Evolutionary conservation across 2,329 filamentous ascomycete genomes (phyloP).

Genomic region (Colletotrichum karsti): DNA sequence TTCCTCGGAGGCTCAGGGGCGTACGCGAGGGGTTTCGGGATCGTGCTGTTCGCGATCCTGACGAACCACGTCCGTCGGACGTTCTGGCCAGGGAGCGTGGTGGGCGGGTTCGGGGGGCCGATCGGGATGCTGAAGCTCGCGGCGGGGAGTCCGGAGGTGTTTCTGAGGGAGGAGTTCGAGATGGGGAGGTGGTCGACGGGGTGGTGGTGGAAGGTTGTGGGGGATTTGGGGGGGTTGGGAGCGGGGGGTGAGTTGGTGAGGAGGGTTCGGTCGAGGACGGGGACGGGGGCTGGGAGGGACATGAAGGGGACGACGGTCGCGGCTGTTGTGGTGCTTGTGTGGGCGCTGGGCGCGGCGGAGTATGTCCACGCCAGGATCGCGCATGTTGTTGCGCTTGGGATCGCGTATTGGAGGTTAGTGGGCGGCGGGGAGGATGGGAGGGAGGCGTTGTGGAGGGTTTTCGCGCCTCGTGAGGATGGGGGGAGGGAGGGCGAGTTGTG

Average conservation of each 20-base stretch:
- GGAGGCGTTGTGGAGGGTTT: neutral
- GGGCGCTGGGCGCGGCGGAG: conserved; percentile 39
- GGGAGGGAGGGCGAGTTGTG: accelerated
- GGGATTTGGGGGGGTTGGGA: neutral
- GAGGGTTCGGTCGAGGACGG: neutral
- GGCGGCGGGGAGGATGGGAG: neutral
- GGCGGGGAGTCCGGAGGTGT: conserved; percentile 43
- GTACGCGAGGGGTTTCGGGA: conserved; percentile 32
- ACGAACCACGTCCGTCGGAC: conserved; percentile 48
- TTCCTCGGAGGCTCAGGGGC: neutral
- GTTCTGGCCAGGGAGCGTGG: conserved; percentile 39
- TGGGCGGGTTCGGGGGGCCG: conserved; percentile 40
- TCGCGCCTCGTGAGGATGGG: accelerated
- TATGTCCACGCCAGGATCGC: conserved; percentile 37
- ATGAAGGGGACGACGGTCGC: neutral
- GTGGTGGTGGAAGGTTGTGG: neutral
- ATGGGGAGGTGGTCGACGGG: neutral
- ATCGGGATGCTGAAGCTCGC: conserved; percentile 45
- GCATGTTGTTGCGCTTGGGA: conserved; percentile 36
- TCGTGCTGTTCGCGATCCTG: conserved; percentile 44
- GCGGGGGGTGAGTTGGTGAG: neutral
- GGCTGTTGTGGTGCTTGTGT: conserved; percentile 32
- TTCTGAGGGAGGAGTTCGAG: conserved; percentile 38
- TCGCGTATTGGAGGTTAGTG: conserved; percentile 35
- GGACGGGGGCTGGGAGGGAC: too few species aligned